Evolutionary conservation across 805 yeast genomes (phyloP), one percentile per base, ranked within the genome.

Genomic region (Henningerozyma blattae): DNA sequence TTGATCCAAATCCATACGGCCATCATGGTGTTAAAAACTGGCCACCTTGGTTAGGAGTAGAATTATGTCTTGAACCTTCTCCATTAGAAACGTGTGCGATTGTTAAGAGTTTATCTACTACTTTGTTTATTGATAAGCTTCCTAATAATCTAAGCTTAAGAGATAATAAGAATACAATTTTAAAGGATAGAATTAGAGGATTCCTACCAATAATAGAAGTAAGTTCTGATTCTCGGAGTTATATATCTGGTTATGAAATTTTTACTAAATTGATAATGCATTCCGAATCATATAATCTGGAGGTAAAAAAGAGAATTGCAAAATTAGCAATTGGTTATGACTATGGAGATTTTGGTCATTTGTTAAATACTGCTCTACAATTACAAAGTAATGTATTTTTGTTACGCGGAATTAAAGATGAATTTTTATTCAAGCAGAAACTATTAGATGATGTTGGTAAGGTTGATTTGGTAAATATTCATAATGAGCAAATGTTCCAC

Each of bases 41-140:
- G 96, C 95, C 95, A 3, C 93, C 95, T 0, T 87, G 94, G 84
- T 54, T 86, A 22, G 85, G 87, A 2, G 52, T 72, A 32, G 94
- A 84, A 46, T 62, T 77, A 17, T 73, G 82, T 41, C 68, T 72
- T 40, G 75, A 75, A 33, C 63, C 70, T 15, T 62, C 67, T 1
- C 46, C 65, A 2, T 56, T 73, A 38, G 47, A 58, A 9, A 62
- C 67, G 10, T 67, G 68, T 36, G 63, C 75, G 32, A 58, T 87
- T 25, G 66, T 85, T 18, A 72, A 77, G 22, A 68, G 75, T 38
- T 71, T 83, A 2, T 71, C 89, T 0, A 62, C 76, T 17, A 67
- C 73, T 50, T 48, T 81, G 15, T 64, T 78, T 1, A 75, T 67
- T 42, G 83, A 79, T 43, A 64, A 65, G 38, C 63, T 73, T 5